Evolutionary conservation across 2,329 filamentous ascomycete genomes (phyloP).

Genomic region (Arthrobotrys conoides): DNA sequence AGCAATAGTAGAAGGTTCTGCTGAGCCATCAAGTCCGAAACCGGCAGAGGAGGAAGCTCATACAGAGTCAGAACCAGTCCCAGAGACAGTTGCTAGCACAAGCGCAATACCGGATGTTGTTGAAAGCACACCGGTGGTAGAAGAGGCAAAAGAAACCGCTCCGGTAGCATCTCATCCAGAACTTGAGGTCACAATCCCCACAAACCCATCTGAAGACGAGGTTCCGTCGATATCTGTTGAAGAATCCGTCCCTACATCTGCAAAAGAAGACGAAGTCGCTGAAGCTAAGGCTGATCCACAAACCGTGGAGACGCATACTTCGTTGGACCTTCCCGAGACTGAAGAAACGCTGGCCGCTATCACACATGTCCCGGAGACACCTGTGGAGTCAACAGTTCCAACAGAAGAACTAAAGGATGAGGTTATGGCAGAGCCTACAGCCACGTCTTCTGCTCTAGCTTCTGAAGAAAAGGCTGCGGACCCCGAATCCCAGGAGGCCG

Average conservation of each 20-base stretch:
- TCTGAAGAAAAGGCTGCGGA: constrained; percentile 23
- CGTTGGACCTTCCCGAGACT: constrained; percentile 35
- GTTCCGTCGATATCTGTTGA: constrained; percentile 57
- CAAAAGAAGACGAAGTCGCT: constrained; percentile 21
- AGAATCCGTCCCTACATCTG: constrained; percentile 25
- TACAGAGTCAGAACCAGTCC: neutral
- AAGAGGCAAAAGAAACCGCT: constrained; percentile 23
- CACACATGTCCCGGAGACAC: constrained; percentile 47
- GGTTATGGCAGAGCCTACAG: constrained; percentile 12
- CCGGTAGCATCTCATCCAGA: constrained; percentile 10
- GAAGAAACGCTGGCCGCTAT: constrained; percentile 46
- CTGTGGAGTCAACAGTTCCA: constrained; percentile 23
- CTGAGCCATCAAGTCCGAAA: neutral
- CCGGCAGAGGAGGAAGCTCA: constrained; percentile 32
- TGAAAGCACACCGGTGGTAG: constrained; percentile 5
- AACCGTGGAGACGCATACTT: constrained; percentile 8
- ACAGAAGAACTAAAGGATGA: constrained; percentile 20
- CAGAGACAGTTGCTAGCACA: constrained; percentile 13
- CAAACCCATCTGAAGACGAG: constrained; percentile 37
- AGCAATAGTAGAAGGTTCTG: constrained; percentile 14
- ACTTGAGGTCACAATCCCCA: neutral
- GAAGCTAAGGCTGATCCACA: constrained; percentile 30
- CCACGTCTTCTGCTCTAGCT: constrained; percentile 3
- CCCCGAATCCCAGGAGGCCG: constrained; percentile 17
- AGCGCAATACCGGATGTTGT: constrained; percentile 37